Evolutionary conservation across 805 yeast genomes (phyloP).

Genomic region (Lipomyces oligophaga): DNA sequence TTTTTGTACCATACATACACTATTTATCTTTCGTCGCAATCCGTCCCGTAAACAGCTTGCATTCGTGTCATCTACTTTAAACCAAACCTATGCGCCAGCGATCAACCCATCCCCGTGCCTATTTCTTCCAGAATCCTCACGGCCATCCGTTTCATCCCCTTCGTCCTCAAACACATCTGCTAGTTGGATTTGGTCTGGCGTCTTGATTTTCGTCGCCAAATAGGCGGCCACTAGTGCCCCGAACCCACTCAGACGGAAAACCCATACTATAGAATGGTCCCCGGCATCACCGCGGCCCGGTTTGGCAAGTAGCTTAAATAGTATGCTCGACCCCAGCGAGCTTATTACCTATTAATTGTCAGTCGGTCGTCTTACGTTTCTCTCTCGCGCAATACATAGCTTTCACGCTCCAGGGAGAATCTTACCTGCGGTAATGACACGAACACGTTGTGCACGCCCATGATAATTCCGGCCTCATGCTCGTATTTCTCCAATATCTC

Average conservation of each 20-base stretch:
- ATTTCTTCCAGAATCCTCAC: not conserved
- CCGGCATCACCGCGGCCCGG: slow-evolving; percentile 29
- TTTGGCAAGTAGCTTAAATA: slow-evolving; percentile 43
- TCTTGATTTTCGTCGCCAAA: slow-evolving; percentile 44
- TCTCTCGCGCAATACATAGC: not conserved
- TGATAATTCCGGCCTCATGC: slow-evolving; percentile 53
- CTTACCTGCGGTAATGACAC: slow-evolving; percentile 55
- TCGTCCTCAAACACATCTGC: slow-evolving; percentile 28
- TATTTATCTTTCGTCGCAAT: no score
- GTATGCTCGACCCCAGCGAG: slow-evolving; percentile 47
- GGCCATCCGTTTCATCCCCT: slow-evolving; percentile 4
- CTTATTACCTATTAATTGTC: slow-evolving; percentile 37
- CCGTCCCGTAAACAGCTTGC: no score
- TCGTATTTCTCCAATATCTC: slow-evolving; percentile 37
- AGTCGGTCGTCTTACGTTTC: not conserved
- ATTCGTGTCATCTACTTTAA: no score
- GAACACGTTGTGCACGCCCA: slow-evolving; percentile 57
- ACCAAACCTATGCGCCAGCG: no score
- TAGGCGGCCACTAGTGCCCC: slow-evolving; percentile 47
- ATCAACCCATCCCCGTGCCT: not conserved
- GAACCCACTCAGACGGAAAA: slow-evolving; percentile 53
- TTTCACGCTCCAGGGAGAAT: not conserved
- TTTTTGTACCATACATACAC: no score
- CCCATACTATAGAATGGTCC: slow-evolving; percentile 53
- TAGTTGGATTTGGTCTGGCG: slow-evolving; percentile 35